Evolutionary conservation across 306 rosid species (phyloP).

Genomic region (Castanea sativa): DNA sequence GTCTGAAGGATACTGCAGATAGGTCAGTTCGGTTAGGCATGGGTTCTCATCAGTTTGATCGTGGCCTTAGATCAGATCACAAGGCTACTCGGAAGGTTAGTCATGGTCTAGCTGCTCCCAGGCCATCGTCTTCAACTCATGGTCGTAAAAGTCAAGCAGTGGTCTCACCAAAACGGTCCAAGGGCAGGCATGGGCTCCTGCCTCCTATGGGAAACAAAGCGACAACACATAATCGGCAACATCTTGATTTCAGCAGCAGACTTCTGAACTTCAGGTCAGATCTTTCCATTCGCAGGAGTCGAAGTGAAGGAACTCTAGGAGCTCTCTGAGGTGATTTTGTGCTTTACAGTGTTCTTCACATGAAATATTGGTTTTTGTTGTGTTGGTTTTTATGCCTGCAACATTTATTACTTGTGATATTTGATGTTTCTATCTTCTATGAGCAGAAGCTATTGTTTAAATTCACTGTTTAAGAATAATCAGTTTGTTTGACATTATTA

Average conservation of each 20-base stretch:
- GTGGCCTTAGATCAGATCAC: conserved; percentile 65
- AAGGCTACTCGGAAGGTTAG: conserved; percentile 54
- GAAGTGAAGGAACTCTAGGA: conserved; percentile 71
- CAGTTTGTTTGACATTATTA: background rate
- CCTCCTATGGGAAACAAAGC: conserved; percentile 59
- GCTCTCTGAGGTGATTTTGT: conserved; percentile 44
- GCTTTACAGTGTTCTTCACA: conserved; percentile 6
- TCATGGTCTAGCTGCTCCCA: conserved; percentile 41
- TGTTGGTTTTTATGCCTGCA: conserved; percentile 21
- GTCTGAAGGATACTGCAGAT: conserved; percentile 63
- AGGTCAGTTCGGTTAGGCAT: conserved; percentile 65
- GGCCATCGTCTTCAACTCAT: conserved; percentile 34
- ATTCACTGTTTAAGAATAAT: background rate
- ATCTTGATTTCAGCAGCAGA: conserved; percentile 42
- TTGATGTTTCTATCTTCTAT: background rate
- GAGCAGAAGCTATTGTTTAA: background rate
- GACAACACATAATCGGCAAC: conserved; percentile 34
- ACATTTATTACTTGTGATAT: background rate
- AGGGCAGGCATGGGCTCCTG: conserved; percentile 47
- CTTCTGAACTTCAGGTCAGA: conserved; percentile 23
- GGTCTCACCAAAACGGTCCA: conserved; percentile 40
- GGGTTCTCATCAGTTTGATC: conserved; percentile 68
- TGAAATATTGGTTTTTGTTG: background rate
- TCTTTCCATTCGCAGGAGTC: conserved; percentile 62
- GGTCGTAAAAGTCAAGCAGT: conserved; percentile 43